Conservation (phyloP, 306 rosid genomes). For the Acacia acuminata region DNA sequence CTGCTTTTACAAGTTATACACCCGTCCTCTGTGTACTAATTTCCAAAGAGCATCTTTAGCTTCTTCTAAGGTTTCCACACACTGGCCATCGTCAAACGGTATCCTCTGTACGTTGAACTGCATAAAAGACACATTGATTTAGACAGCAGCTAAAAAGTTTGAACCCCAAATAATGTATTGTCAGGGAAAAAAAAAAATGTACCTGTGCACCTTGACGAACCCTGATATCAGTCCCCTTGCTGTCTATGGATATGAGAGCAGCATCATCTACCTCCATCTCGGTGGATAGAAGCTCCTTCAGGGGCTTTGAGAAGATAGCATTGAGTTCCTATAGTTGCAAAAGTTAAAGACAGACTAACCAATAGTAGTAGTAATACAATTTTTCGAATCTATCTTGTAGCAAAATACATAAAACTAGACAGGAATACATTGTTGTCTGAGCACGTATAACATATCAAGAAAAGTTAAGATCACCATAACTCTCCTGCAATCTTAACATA, state of each 20-base stretch:
- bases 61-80: constrained; percentile 87
- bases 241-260: constrained; percentile 96
- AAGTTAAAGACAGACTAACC: constrained; percentile 15
- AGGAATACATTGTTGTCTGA: not conserved
- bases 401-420: not conserved
- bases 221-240: constrained; percentile 93
- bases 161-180: not conserved
- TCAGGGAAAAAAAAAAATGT: not conserved
- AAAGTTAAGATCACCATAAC: not conserved
- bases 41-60: constrained; percentile 94
- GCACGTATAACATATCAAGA: not conserved
- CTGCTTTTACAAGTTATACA: constrained; percentile 64
- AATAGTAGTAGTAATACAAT: not conserved
- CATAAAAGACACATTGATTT: constrained; percentile 10
- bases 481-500: not conserved
- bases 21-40: constrained; percentile 70
- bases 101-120: constrained; percentile 96
- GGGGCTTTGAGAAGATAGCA: constrained; percentile 92
- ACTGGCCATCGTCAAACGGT: constrained; percentile 90
- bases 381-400: not conserved
- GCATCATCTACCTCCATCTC: constrained; percentile 96
- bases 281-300: constrained; percentile 77
- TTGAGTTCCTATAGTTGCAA: constrained; percentile 71
- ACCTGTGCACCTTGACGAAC: constrained; percentile 99
- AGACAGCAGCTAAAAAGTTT: constrained; percentile 9